Evolutionary conservation across 148 eudicot species (phyloP).

Genomic region (Nyssa sinensis): DNA sequence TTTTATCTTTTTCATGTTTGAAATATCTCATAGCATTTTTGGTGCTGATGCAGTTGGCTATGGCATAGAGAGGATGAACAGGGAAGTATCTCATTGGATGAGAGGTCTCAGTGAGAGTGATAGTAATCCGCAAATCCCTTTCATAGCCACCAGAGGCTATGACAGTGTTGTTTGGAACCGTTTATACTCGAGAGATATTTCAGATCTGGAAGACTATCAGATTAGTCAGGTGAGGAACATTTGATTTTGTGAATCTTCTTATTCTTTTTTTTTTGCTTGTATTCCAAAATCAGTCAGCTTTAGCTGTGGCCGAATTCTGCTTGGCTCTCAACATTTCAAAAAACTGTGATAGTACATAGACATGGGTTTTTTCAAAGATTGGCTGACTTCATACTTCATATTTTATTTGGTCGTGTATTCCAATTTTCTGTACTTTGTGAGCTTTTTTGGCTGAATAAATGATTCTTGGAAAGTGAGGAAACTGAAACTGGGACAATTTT

Average conservation of each 20-base stretch:
- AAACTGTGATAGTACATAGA: no score
- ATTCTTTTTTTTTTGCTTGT: not conserved
- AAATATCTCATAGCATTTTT: slow-evolving; percentile 9
- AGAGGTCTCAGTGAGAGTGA: slow-evolving; percentile 48
- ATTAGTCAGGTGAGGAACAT: slow-evolving; percentile 48
- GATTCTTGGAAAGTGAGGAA: not conserved
- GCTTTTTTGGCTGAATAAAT: not conserved
- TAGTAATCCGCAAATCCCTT: slow-evolving; percentile 47
- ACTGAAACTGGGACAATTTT: not conserved
- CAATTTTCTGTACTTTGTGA: not conserved
- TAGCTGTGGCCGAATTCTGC: not conserved
- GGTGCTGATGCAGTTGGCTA: slow-evolving; percentile 56
- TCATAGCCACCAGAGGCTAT: slow-evolving; percentile 84
- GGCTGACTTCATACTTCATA: no score
- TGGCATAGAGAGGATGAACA: slow-evolving; percentile 87
- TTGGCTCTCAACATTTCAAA: not conserved
- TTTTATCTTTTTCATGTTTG: not conserved
- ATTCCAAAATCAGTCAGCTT: not conserved
- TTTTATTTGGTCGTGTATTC: not conserved
- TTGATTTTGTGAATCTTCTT: not conserved
- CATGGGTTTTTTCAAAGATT: no score
- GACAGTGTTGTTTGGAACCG: slow-evolving; percentile 99
- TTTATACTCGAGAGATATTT: slow-evolving; percentile 81
- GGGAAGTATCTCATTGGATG: slow-evolving; percentile 92
- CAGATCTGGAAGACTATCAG: slow-evolving; percentile 61